Conservation (phyloP, 345 rosid genomes). For the Linum trigynum region DNA sequence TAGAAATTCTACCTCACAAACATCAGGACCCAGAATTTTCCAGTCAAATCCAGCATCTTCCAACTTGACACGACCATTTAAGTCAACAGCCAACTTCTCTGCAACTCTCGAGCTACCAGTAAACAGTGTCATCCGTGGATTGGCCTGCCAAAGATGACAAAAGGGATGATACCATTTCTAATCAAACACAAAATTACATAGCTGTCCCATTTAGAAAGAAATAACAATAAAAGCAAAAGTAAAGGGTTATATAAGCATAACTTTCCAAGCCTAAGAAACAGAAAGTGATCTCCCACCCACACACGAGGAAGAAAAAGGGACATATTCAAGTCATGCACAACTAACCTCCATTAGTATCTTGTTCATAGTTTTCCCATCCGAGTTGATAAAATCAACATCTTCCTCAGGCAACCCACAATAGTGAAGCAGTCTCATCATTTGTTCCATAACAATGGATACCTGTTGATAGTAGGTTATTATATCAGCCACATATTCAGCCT, state of each 20-base stretch:
- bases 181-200: neutral
- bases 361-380: slow-evolving; percentile 95
- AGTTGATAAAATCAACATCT: slow-evolving; percentile 88
- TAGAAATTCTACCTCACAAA: slow-evolving; percentile 52
- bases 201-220: neutral
- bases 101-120: slow-evolving; percentile 98
- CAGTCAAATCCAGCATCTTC: slow-evolving; percentile 99
- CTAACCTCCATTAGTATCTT: slow-evolving; percentile 74
- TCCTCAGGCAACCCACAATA: slow-evolving; percentile 80
- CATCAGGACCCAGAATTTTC: slow-evolving; percentile 98
- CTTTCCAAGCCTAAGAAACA: neutral
- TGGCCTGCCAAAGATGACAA: slow-evolving; percentile 41
- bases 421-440: slow-evolving; percentile 88
- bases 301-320: neutral
- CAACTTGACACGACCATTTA: slow-evolving; percentile 75
- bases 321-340: slow-evolving; percentile 9
- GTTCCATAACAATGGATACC: slow-evolving; percentile 98
- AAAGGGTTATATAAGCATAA: neutral
- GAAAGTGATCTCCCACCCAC: neutral
- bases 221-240: neutral
- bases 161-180: neutral
- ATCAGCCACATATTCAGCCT: neutral
- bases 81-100: slow-evolving; percentile 84
- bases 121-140: slow-evolving; percentile 92
- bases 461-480: slow-evolving; percentile 9